Evolutionary conservation across 2,329 filamentous ascomycete species (phyloP).

Genomic region (Pseudocercospora cruenta): DNA sequence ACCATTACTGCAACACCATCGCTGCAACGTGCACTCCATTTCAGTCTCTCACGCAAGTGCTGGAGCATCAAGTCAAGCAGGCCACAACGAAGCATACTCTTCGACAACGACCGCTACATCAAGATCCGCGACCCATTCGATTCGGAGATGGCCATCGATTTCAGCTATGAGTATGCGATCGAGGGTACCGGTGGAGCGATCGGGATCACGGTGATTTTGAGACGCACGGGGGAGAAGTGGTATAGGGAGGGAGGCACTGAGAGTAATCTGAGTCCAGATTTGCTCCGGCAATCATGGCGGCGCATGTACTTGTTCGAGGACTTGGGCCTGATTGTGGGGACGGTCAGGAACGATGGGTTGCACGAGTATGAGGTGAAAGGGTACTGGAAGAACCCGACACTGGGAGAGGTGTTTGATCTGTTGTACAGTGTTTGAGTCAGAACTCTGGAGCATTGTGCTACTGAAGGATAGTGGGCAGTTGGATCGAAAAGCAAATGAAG

Average conservation of each 20-base stretch:
- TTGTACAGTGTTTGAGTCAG: not conserved
- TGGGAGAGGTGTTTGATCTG: not conserved
- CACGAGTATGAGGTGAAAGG: not conserved
- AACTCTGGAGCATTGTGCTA: no score
- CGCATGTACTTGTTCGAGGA: not conserved
- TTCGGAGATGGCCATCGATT: not conserved
- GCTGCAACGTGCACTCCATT: not conserved
- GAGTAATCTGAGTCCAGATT: not conserved
- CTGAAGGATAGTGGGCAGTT: no score
- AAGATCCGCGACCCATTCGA: not conserved
- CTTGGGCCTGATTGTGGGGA: not conserved
- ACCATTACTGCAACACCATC: not conserved
- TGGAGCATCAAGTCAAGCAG: not conserved
- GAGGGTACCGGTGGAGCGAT: not conserved
- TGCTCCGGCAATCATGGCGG: not conserved
- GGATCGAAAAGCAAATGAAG: no score
- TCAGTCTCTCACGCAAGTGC: not conserved
- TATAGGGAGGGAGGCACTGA: not conserved
- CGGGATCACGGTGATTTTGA: not conserved
- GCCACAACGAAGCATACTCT: not conserved
- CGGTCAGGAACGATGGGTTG: not conserved
- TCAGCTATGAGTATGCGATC: not conserved
- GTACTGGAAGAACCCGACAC: not conserved
- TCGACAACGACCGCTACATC: not conserved
- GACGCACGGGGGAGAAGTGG: not conserved